Evolutionary conservation across 2,329 filamentous ascomycete genomes (phyloP), one percentile per base, ranked within the genome.

Genomic region (Drechslerella dactyloides): DNA sequence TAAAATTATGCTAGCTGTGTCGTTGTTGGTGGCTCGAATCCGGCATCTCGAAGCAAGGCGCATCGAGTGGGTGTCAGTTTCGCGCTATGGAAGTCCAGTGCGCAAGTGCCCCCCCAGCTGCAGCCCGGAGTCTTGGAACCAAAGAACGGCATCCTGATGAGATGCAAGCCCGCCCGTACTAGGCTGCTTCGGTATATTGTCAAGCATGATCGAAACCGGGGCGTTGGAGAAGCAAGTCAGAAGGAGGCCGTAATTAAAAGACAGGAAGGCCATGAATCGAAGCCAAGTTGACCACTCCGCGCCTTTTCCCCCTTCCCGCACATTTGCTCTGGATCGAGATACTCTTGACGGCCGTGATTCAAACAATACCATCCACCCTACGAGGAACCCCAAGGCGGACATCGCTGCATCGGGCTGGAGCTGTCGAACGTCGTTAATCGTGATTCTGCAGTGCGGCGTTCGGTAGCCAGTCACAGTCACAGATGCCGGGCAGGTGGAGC

Each of bases 81-180:
- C 40, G 33, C 21, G 35, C 27, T 17, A 19, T 33, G 19, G 35
- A 13, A 7, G 2, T 30, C 27, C 13, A 53, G 23, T 19, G n/a
- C n/a, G n/a, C n/a, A n/a, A 52, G 7, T 13, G 27, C n/a, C 35
- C 17, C 21, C 35, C 33, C 57, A 21, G 42, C 24, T 65, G 60
- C 60, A 72, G 35, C 68, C 55, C 68, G 55, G 42, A 60, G 56
- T 65, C 68, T 65, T 72, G 68, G 60, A 57, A 61, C 44, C 33
- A 37, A 40, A 40, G 54, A 52, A 17, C 17, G 23, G 33, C 42
- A 24, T 52, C 19, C 46, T 59, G 46, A 51, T 48, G 50, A 56
- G 56, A 58, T 58, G 63, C 63, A 68, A 55, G 62, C 55, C 54
- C 30, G 30, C 37, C 46, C 21, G 61, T 27, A 57, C 60, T 60